These are phyloP conservation scores for Blastobotrys muscicola DNA, from an alignment of 805 yeast genomes.

Conservation along the genomic window DNA sequence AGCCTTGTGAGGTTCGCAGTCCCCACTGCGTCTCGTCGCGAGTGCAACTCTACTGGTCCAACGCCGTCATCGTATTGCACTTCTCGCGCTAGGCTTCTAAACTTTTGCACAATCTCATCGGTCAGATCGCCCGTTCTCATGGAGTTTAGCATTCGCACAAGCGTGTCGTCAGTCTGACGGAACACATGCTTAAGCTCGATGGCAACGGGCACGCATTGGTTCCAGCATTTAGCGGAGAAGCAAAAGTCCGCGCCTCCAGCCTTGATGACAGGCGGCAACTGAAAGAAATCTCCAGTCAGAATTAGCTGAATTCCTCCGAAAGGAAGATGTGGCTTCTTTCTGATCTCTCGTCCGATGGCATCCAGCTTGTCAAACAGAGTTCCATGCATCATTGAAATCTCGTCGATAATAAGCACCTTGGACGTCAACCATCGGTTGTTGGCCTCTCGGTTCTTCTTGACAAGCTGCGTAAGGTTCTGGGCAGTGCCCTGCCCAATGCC, in stretches of 20 bases:
- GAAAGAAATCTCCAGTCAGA: slow-evolving; percentile 89
- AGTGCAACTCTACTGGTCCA: slow-evolving; percentile 79
- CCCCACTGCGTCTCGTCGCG: slow-evolving; percentile 78
- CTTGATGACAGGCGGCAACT: slow-evolving; percentile 77
- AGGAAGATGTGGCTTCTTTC: slow-evolving; percentile 44
- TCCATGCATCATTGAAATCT: slow-evolving; percentile 88
- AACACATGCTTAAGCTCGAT: slow-evolving; percentile 68
- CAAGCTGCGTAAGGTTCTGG: slow-evolving; percentile 34
- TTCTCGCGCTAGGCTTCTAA: slow-evolving; percentile 45
- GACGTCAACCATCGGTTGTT: slow-evolving; percentile 51
- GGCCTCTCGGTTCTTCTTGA: slow-evolving; percentile 36
- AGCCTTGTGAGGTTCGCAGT: slow-evolving; percentile 54
- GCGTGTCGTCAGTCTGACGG: slow-evolving; percentile 68
- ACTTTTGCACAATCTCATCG: slow-evolving; percentile 36
- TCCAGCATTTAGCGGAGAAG: slow-evolving; percentile 70
- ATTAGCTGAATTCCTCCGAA: slow-evolving; percentile 93
- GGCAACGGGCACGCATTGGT: slow-evolving; percentile 47
- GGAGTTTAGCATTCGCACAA: slow-evolving; percentile 72
- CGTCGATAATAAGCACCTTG: slow-evolving; percentile 75
- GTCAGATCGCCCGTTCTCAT: slow-evolving; percentile 65
- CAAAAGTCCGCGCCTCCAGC: slow-evolving; percentile 33
- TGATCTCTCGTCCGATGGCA: slow-evolving; percentile 46
- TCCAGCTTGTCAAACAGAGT: slow-evolving; percentile 63
- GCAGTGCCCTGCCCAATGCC: slow-evolving; percentile 58
- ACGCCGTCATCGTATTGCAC: slow-evolving; percentile 60